phyloP scores from a whole-genome alignment of 768 basidiomycete species.

The Tremella mesenterica region DNA sequence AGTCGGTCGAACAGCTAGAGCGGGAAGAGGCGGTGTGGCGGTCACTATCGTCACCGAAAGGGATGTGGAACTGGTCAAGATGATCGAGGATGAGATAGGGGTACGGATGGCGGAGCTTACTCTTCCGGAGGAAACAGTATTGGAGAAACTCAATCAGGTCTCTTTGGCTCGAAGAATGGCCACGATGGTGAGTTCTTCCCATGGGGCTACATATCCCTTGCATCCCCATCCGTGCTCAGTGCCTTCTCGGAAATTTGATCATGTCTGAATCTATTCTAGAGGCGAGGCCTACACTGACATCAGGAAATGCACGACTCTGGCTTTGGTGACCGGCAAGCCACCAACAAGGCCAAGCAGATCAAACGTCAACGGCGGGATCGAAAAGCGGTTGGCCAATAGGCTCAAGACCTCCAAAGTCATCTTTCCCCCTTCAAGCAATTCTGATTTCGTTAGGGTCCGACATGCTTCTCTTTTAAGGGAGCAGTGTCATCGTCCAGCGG shows the following conservation, averaged over 20 bases:
- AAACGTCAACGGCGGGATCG: constrained; percentile 49
- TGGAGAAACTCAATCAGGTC: constrained; percentile 79
- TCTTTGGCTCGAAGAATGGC: constrained; percentile 87
- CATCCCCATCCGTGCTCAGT: not conserved
- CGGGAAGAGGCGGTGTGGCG: constrained; percentile 78
- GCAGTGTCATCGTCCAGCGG: no score
- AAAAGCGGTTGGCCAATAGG: no score
- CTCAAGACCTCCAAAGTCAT: no score
- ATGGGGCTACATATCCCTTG: no score
- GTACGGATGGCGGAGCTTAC: constrained; percentile 64
- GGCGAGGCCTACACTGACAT: not conserved
- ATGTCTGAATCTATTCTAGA: constrained; percentile 46
- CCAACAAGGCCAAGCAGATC: constrained; percentile 53
- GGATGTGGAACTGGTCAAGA: constrained; percentile 74
- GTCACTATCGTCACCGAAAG: constrained; percentile 91
- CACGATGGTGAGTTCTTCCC: constrained; percentile 67
- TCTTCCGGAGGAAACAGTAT: constrained; percentile 68
- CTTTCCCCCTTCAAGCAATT: no score
- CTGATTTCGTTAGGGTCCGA: no score
- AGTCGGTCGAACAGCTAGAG: constrained; percentile 85
- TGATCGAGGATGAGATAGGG: constrained; percentile 84
- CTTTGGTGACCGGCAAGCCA: constrained; percentile 81
- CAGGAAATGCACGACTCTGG: constrained; percentile 65
- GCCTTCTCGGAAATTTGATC: not conserved
- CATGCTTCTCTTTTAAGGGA: no score